A percentile compares a stretch with the other conserved stretches of the same genome.
Conservation (phyloP, 2,329 filamentous ascomycete genomes). For the Gaeumannomyces tritici region DNA sequence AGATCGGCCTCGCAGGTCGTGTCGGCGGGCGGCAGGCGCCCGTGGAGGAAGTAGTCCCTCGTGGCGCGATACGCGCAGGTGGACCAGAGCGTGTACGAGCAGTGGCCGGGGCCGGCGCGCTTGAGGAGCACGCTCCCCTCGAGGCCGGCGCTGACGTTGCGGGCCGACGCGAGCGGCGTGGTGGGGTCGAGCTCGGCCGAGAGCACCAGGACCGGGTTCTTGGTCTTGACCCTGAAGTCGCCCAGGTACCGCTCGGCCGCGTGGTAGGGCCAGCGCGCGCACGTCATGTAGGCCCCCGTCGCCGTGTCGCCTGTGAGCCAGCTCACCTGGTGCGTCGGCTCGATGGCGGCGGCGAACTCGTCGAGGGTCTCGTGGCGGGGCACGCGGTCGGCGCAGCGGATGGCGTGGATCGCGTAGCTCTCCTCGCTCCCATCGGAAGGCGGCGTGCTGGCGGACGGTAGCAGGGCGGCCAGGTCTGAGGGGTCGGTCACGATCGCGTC, state of each 20-base stretch:
- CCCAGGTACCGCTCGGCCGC: conserved; percentile 15
- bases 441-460: neutral
- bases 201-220: conserved; percentile 17
- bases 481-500: conserved; percentile 5
- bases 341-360: conserved; percentile 5
- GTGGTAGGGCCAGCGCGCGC: conserved; percentile 17
- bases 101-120: conserved; percentile 13
- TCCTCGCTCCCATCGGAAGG: neutral
- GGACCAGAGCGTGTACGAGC: conserved; percentile 14
- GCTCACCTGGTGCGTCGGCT: conserved; percentile 8
- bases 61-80: conserved; percentile 18
- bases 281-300: conserved; percentile 10
- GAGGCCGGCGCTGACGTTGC: conserved; percentile 16
- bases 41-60: conserved; percentile 22
- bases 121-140: conserved; percentile 18
- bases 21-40: conserved; percentile 20
- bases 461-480: neutral
- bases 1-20: conserved; percentile 18
- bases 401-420: neutral
- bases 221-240: conserved; percentile 14
- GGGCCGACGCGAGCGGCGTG: conserved; percentile 19
- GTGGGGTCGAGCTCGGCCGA: conserved; percentile 18
- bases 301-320: conserved; percentile 11
- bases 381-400: conserved; percentile 9
- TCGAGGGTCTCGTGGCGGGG: conserved; percentile 2